Evolutionary conservation across 306 rosid species (phyloP).

Genomic region (Hylodesmum podocarpum): DNA sequence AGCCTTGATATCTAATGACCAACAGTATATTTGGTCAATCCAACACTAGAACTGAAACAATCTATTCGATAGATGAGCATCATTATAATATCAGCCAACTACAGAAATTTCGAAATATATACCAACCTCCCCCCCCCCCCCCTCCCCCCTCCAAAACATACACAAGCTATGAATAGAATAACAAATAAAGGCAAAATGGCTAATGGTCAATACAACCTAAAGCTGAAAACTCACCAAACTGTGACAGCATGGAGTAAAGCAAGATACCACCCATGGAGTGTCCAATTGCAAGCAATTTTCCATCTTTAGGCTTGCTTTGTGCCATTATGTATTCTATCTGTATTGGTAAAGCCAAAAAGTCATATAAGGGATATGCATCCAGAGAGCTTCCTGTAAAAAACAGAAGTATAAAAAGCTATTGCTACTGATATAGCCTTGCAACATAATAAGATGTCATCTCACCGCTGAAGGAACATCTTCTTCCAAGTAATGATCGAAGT

Average conservation of each 20-base stretch:
- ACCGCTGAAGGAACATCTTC: conserved; percentile 98
- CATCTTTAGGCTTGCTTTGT: conserved; percentile 85
- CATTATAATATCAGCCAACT: background rate
- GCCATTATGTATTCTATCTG: conserved; percentile 85
- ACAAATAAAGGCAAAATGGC: conserved; percentile 16
- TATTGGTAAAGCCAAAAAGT: conserved; percentile 16
- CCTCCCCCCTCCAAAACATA: background rate
- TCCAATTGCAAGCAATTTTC: conserved; percentile 93
- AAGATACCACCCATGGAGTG: conserved; percentile 99
- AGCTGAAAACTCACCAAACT: conserved; percentile 60
- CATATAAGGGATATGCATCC: conserved; percentile 26
- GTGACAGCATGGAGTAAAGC: conserved; percentile 86
- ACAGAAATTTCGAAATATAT: conserved; percentile 5
- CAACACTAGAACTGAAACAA: conserved; percentile 3
- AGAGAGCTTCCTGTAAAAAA: conserved; percentile 5
- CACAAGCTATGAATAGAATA: background rate
- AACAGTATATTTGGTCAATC: background rate
- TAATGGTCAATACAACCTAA: conserved; percentile 14
- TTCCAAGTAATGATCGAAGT: conserved; percentile 90
- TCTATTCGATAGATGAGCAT: background rate
- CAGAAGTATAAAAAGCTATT: background rate
- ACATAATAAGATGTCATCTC: conserved; percentile 81
- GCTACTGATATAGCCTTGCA: conserved; percentile 30
- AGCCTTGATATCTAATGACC: conserved; percentile 19
- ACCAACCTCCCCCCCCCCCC: background rate